phyloP scores from a whole-genome alignment of 148 eudicot genomes.

The Cornus kousa region DNA sequence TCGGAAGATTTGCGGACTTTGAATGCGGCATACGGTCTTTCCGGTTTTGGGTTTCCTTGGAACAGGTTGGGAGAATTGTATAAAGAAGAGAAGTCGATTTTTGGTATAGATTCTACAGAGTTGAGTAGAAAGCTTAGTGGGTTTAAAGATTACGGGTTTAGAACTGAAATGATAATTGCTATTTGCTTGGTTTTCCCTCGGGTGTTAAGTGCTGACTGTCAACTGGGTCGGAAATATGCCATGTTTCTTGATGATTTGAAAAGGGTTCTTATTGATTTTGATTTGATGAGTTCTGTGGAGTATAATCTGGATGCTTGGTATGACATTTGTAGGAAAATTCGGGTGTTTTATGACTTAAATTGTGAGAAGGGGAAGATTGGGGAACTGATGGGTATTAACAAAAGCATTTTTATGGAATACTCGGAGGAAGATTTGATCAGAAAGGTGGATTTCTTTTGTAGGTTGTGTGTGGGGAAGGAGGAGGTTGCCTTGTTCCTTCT shows the following conservation, averaged over 20 bases:
- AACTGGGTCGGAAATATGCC: slow-evolving; percentile 23
- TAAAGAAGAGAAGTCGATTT: slow-evolving; percentile 46
- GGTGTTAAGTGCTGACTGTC: slow-evolving; percentile 33
- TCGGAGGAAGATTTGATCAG: slow-evolving; percentile 43
- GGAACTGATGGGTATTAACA: slow-evolving; percentile 43
- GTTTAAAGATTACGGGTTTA: slow-evolving; percentile 50
- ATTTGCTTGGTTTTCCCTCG: slow-evolving; percentile 66
- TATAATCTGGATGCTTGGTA: slow-evolving; percentile 48
- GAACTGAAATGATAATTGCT: slow-evolving; percentile 36
- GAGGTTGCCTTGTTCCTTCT: slow-evolving; percentile 61
- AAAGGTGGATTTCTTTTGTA: slow-evolving; percentile 55
- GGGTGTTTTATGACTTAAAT: slow-evolving; percentile 63
- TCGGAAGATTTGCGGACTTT: slow-evolving; percentile 46
- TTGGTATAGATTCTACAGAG: slow-evolving; percentile 27
- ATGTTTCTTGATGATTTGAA: slow-evolving; percentile 50
- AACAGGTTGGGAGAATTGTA: slow-evolving; percentile 57
- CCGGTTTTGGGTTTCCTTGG: slow-evolving; percentile 79
- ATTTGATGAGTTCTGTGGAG: slow-evolving; percentile 31
- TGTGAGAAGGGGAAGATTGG: slow-evolving; percentile 48
- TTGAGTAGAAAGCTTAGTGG: slow-evolving; percentile 33
- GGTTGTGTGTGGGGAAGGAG: slow-evolving; percentile 39
- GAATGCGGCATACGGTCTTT: slow-evolving; percentile 54
- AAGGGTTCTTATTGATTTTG: slow-evolving; percentile 49
- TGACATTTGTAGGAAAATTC: slow-evolving; percentile 49
- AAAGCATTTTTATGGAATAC: slow-evolving; percentile 41